Conservation (phyloP, 2,329 filamentous ascomycete genomes). For the Colletotrichum sp. region DNA sequence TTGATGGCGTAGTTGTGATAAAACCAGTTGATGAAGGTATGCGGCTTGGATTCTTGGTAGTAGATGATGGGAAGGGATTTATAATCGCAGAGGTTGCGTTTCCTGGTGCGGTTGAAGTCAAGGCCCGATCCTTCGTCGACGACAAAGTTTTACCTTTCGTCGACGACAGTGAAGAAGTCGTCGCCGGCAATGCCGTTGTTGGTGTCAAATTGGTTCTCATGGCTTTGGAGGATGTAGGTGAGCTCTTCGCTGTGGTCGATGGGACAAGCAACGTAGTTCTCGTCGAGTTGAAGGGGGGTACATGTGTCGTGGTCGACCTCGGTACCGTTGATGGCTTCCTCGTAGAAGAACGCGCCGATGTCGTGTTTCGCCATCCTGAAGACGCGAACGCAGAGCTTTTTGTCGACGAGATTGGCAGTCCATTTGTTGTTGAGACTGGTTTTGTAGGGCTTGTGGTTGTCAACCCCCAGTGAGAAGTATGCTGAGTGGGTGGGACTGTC, state of each 20-base stretch:
- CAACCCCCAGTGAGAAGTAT: not conserved
- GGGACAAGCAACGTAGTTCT: not conserved
- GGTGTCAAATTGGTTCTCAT: not conserved
- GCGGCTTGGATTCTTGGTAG: not conserved
- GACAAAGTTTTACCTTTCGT: not conserved
- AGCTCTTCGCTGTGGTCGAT: not conserved
- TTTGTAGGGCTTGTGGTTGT: not conserved
- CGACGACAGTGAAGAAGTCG: not conserved
- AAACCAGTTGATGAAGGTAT: not conserved
- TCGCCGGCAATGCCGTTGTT: not conserved
- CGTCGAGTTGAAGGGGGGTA: not conserved
- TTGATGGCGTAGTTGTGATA: not conserved
- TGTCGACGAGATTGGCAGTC: not conserved
- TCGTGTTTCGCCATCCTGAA: not conserved
- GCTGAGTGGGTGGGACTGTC: not conserved
- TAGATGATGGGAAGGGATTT: not conserved
- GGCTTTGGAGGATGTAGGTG: not conserved
- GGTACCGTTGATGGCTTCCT: not conserved
- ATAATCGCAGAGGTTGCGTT: not conserved
- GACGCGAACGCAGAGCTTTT: not conserved
- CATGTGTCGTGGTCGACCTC: not conserved
- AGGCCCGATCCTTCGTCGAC: not conserved
- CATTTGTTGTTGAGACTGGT: not conserved
- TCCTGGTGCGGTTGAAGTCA: not conserved
- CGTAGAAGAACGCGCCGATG: not conserved